phyloP scores from a whole-genome alignment of 371 early-diverging fungal species.

The Zopfochytrium polystomum region DNA sequence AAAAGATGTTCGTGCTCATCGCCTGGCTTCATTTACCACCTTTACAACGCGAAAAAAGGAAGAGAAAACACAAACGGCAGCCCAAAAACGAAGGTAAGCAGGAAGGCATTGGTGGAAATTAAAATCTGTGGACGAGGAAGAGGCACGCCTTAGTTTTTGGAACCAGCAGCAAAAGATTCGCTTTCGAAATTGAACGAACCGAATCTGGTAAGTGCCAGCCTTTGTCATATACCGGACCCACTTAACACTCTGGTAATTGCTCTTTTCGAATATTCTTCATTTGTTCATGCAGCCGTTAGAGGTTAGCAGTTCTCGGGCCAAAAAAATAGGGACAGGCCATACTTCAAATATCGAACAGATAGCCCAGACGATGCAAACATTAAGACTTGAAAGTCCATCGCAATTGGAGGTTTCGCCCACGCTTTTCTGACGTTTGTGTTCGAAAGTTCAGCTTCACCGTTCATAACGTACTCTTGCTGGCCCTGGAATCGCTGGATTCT shows the following conservation, averaged over 20 bases:
- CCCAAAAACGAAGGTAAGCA: too few relatives aligned
- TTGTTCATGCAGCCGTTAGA: neutral
- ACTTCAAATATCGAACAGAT: slow-evolving; percentile 81
- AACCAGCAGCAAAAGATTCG: too few relatives aligned
- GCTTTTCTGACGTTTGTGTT: slow-evolving; percentile 73
- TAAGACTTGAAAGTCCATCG: slow-evolving; percentile 81
- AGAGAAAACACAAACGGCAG: too few relatives aligned
- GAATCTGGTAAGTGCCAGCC: slow-evolving; percentile 83
- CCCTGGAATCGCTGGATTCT: slow-evolving; percentile 84
- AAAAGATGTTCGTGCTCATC: too few relatives aligned
- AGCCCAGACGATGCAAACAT: slow-evolving; percentile 89
- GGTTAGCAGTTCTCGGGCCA: neutral
- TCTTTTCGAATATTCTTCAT: slow-evolving; percentile 75
- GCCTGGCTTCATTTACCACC: too few relatives aligned
- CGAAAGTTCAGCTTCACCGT: slow-evolving; percentile 70
- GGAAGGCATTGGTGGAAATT: too few relatives aligned
- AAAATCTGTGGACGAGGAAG: too few relatives aligned
- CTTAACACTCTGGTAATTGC: slow-evolving; percentile 82
- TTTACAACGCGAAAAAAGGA: too few relatives aligned
- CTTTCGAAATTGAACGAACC: too few relatives aligned
- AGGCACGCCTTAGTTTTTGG: too few relatives aligned
- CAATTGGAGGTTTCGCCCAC: slow-evolving; percentile 88
- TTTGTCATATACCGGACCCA: slow-evolving; percentile 94
- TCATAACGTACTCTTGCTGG: slow-evolving; percentile 70
- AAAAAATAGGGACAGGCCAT: slow-evolving; percentile 1